Conservation (phyloP, 2,329 filamentous ascomycete genomes). For the Kalmusia sp. region DNA sequence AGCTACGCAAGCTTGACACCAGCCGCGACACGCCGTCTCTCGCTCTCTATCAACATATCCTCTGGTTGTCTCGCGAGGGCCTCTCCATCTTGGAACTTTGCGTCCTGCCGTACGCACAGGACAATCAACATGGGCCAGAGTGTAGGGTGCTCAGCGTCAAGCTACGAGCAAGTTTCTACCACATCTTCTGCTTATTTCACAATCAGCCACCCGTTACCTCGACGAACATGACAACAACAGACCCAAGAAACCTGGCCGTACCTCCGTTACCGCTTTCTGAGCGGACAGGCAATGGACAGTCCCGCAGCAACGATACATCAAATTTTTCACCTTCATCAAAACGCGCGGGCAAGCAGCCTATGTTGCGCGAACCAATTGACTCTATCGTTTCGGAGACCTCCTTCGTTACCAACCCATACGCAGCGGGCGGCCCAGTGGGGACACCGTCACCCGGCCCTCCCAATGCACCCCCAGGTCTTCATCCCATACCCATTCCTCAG, state of each 20-base stretch:
- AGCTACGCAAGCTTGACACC: constrained; percentile 80
- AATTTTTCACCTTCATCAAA: constrained; percentile 39
- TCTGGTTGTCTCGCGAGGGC: constrained; percentile 94
- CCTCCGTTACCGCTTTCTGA: constrained; percentile 33
- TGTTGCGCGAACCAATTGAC: constrained; percentile 56
- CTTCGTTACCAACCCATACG: constrained; percentile 59
- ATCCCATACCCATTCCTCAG: constrained; percentile 50
- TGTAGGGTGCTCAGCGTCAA: constrained; percentile 91
- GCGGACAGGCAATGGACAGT: constrained; percentile 30
- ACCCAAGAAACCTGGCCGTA: constrained; percentile 32
- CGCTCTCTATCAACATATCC: constrained; percentile 86
- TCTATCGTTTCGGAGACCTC: constrained; percentile 59
- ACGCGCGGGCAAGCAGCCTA: constrained; percentile 45
- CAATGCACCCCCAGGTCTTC: constrained; percentile 53
- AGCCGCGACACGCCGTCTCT: constrained; percentile 80
- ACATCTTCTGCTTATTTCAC: constrained; percentile 96
- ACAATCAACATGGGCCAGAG: constrained; percentile 76
- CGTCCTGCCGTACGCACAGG: constrained; percentile 75
- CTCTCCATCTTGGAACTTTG: constrained; percentile 85
- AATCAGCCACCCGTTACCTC: constrained; percentile 77
- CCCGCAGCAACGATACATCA: constrained; percentile 30
- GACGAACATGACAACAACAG: constrained; percentile 42
- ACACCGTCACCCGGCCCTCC: constrained; percentile 51
- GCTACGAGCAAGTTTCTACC: constrained; percentile 90
- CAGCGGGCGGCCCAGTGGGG: constrained; percentile 46